A percentile compares a stretch with the other conserved stretches of the same genome.
Conservation (phyloP, 768 basidiomycete genomes). For the Daedaleopsis nitida region DNA sequence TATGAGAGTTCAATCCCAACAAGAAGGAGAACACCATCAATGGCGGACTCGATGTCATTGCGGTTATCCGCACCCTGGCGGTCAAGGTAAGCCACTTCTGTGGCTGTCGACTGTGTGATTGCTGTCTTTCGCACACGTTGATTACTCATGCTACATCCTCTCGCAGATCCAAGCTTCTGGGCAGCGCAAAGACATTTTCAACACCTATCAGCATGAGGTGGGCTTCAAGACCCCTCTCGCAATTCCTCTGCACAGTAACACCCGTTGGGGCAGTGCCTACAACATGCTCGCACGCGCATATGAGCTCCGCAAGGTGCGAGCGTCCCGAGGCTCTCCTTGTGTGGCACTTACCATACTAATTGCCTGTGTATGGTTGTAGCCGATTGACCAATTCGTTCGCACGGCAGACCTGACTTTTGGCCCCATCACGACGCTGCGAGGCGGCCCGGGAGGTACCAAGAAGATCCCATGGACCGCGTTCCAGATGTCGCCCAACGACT, state of each 20-base stretch:
- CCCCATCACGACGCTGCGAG: constrained; percentile 29
- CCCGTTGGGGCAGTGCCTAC: neutral
- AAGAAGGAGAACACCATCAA: constrained; percentile 27
- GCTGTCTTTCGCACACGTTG: neutral
- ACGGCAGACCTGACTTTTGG: constrained; percentile 32
- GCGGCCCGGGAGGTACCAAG: constrained; percentile 17
- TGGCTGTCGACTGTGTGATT: neutral
- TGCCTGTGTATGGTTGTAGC: neutral
- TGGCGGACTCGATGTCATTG: constrained; percentile 35
- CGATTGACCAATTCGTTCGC: constrained; percentile 23
- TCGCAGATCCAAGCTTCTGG: neutral
- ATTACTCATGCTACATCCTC: neutral
- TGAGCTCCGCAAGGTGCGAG: neutral
- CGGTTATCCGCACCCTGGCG: constrained; percentile 31
- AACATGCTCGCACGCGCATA: neutral
- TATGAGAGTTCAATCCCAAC: constrained; percentile 38
- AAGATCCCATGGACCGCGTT: constrained; percentile 33
- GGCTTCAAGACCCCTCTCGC: neutral
- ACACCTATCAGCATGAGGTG: neutral
- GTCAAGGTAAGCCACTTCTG: constrained; percentile 37
- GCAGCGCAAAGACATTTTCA: neutral
- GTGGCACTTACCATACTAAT: neutral
- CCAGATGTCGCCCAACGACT: constrained; percentile 23
- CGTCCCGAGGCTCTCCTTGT: too few species aligned
- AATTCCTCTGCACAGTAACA: neutral